Conservation (phyloP, 805 yeast genomes). For the Aciculoconidium aculeatum region DNA sequence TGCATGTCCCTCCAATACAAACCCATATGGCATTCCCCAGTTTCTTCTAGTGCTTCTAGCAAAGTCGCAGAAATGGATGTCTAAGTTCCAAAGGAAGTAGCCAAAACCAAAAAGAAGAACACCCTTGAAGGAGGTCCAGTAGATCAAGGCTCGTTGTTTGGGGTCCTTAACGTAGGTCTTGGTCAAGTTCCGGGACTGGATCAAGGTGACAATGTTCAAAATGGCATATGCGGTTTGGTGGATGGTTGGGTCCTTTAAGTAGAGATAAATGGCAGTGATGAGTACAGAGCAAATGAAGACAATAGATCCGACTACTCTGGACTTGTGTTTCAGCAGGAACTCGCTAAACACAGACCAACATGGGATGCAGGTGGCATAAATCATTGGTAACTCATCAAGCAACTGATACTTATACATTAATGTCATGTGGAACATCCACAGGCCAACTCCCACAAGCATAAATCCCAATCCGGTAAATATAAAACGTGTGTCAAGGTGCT, state of each 20-base stretch:
- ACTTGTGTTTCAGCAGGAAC: slow-evolving; percentile 34
- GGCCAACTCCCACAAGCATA: slow-evolving; percentile 84
- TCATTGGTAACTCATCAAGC: slow-evolving; percentile 96
- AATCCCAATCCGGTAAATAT: slow-evolving; percentile 71
- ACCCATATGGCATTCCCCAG: slow-evolving; percentile 79
- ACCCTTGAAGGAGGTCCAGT: slow-evolving; percentile 53
- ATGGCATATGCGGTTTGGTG: slow-evolving; percentile 84
- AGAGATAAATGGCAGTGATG: slow-evolving; percentile 68
- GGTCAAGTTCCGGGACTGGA: slow-evolving; percentile 51
- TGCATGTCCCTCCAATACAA: slow-evolving; percentile 85
- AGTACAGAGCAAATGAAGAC: slow-evolving; percentile 49
- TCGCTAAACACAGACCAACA: slow-evolving; percentile 77
- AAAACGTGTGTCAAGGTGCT: slow-evolving; percentile 67
- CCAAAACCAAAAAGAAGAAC: slow-evolving; percentile 63
- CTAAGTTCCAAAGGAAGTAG: slow-evolving; percentile 83
- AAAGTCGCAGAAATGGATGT: slow-evolving; percentile 66
- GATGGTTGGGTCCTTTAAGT: slow-evolving; percentile 74
- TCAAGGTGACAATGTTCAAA: slow-evolving; percentile 68
- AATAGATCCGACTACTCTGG: slow-evolving; percentile 40
- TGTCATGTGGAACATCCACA: slow-evolving; percentile 97
- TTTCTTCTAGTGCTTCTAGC: slow-evolving; percentile 56
- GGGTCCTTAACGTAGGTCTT: slow-evolving; percentile 46
- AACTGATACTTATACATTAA: slow-evolving; percentile 82
- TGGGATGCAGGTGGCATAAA: slow-evolving; percentile 94
- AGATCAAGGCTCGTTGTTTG: slow-evolving; percentile 43